Evolutionary conservation across 2,329 filamentous ascomycete genomes (phyloP).

Genomic region (Macrophomina tecta): DNA sequence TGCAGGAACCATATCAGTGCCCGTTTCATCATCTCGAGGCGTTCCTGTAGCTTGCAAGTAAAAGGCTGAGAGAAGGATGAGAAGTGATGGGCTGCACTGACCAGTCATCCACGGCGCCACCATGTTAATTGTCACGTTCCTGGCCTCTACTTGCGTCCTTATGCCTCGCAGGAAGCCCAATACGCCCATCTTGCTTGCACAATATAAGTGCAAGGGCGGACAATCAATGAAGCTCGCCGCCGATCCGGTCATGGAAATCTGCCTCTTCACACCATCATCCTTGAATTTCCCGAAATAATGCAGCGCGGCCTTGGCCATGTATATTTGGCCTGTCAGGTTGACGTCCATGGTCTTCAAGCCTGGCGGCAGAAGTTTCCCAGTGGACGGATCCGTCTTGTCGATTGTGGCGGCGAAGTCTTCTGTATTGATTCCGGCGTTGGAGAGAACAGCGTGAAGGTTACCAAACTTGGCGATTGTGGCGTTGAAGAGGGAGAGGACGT

Average conservation of each 20-base stretch:
- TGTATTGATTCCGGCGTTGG: slow-evolving; percentile 29
- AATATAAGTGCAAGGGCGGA: slow-evolving; percentile 33
- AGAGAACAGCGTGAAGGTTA: slow-evolving; percentile 28
- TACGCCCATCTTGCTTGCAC: slow-evolving; percentile 36
- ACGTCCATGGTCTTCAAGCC: slow-evolving; percentile 34
- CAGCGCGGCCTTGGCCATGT: slow-evolving; percentile 34
- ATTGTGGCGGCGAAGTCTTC: slow-evolving; percentile 28
- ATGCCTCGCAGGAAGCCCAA: slow-evolving; percentile 36
- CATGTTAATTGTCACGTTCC: slow-evolving; percentile 35
- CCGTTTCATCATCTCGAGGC: no score
- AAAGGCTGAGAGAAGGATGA: neutral
- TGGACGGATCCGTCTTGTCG: slow-evolving; percentile 28
- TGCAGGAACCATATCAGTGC: neutral
- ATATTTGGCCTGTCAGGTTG: slow-evolving; percentile 35
- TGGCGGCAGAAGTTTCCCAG: slow-evolving; percentile 29
- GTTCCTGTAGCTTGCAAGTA: neutral
- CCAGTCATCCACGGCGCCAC: slow-evolving; percentile 39
- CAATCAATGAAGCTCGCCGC: slow-evolving; percentile 35
- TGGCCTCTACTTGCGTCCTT: slow-evolving; percentile 30
- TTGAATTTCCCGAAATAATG: slow-evolving; percentile 33
- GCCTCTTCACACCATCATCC: slow-evolving; percentile 23
- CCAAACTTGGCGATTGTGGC: slow-evolving; percentile 18
- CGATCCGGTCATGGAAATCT: slow-evolving; percentile 34
- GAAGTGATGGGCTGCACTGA: slow-evolving; percentile 27
- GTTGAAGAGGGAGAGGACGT: slow-evolving; percentile 22